A percentile compares a stretch with the other conserved stretches of the same genome.
Conservation (phyloP, 2,329 filamentous ascomycete genomes). For the Pochonia chlamydosporia region DNA sequence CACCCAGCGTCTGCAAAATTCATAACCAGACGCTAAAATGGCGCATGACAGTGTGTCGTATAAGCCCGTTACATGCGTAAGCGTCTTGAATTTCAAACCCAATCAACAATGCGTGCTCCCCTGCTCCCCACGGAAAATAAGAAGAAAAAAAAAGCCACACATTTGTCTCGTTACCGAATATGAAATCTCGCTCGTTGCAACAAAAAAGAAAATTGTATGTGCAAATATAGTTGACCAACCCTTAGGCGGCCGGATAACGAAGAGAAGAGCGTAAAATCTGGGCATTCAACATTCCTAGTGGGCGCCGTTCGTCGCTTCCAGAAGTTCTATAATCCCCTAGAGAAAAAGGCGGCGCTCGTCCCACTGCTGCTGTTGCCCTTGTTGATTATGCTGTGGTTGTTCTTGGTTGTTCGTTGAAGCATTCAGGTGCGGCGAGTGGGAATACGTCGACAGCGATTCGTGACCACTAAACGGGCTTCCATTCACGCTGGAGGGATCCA, state of each 20-base stretch:
- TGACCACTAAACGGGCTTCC: conserved; percentile 31
- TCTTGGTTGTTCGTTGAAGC: background rate
- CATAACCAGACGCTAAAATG: conserved; percentile 1
- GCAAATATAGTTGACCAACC: no score
- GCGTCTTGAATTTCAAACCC: no score
- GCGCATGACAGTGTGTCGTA: background rate
- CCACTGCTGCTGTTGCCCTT: conserved; percentile 14
- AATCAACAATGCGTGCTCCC: no score
- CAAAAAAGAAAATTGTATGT: no score
- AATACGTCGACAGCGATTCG: conserved; percentile 28
- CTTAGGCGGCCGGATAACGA: no score
- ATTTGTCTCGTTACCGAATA: no score
- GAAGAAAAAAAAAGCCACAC: background rate
- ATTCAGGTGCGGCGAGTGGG: conserved; percentile 26
- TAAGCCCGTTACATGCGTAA: no score
- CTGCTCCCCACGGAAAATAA: no score
- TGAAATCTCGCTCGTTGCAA: no score
- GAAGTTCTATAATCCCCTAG: background rate
- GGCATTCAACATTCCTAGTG: background rate
- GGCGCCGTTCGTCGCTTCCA: background rate
- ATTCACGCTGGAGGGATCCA: conserved; percentile 25
- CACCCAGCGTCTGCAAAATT: background rate
- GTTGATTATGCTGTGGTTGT: conserved; percentile 12
- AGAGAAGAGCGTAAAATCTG: no score
- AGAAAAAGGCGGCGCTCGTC: conserved; percentile 17